Conservation (phyloP, 2,329 filamentous ascomycete species). For the Colletotrichum aenigma region DNA sequence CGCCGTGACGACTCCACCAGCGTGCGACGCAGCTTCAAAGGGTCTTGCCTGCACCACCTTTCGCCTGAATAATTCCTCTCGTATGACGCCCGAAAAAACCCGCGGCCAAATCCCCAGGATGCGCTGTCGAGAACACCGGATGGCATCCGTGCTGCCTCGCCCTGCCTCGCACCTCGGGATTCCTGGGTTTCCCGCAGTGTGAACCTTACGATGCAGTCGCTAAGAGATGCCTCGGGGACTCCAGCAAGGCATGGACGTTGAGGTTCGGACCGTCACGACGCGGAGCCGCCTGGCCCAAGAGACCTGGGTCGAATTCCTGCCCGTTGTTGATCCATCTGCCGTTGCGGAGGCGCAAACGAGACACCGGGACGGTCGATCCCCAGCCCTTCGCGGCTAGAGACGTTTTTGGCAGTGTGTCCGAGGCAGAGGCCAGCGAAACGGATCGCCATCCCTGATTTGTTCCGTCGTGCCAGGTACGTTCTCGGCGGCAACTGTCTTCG, state of each 20-base stretch:
- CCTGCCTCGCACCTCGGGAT: not conserved
- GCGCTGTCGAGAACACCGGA: not conserved
- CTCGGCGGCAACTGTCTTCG: not conserved
- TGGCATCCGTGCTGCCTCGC: conserved; percentile 7
- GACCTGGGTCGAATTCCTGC: not conserved
- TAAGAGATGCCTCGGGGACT: not conserved
- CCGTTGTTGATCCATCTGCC: not conserved
- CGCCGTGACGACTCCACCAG: not conserved
- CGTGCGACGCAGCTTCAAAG: conserved; percentile 1
- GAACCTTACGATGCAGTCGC: not conserved
- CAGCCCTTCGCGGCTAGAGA: not conserved
- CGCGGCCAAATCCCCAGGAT: not conserved
- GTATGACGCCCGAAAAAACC: not conserved
- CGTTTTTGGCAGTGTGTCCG: conserved; percentile 9
- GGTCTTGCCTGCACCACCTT: not conserved
- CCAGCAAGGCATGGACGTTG: not conserved
- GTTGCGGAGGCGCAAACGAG: not conserved
- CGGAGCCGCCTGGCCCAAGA: not conserved
- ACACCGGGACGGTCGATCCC: not conserved
- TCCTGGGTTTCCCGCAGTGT: not conserved
- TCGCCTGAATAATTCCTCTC: not conserved
- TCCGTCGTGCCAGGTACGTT: not conserved
- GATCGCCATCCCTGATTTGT: not conserved
- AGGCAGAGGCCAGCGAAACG: not conserved
- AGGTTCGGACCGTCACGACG: not conserved